Evolutionary conservation across 306 rosid species (phyloP), one percentile per base, ranked within the genome.

Genomic region (Oxytropis ochrocephala): DNA sequence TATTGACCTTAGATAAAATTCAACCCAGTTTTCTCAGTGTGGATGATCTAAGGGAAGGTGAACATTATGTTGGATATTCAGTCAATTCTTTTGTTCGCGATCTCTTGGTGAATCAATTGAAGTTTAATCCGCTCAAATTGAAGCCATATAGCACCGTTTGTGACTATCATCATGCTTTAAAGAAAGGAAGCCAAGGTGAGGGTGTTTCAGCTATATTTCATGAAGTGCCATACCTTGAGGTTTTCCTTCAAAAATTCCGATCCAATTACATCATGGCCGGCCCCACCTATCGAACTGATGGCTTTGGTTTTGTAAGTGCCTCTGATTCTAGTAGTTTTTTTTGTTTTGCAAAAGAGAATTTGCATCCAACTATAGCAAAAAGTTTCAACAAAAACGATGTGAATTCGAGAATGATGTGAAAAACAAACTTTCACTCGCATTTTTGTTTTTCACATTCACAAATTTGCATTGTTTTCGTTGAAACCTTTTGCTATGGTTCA

Each of bases 281-380:
- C 3, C 53, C 80, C 0, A 75, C 39, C 42, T 64, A 74, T 56
- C 55, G 21, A 55, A 69, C 49, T 5, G 77, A 16, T 64, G 83
- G 83, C 0, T 69, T 79, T 38, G 77, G 77, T 39, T 74, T 79
- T 69, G 83, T 80, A 74, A 62, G n/a, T n/a, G n/a, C n/a, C n/a
- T n/a, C n/a, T n/a, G n/a, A n/a, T n/a, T n/a, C n/a, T n/a, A n/a
- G n/a, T n/a, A n/a, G n/a, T n/a, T n/a, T n/a, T n/a, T n/a, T n/a
- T n/a, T n/a, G n/a, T n/a, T n/a, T n/a, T n/a, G n/a, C n/a, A n/a
- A n/a, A n/a, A n/a, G n/a, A n/a, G n/a, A n/a, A n/a, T n/a, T n/a
- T n/a, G n/a, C n/a, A n/a, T n/a, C n/a, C n/a, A n/a, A n/a, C n/a
- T n/a, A n/a, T n/a, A n/a, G n/a, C n/a, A n/a, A n/a, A n/a, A n/a